Base-by-base conservation (phyloP, 306 rosid species). In the Lathyrus aphaca region DNA sequence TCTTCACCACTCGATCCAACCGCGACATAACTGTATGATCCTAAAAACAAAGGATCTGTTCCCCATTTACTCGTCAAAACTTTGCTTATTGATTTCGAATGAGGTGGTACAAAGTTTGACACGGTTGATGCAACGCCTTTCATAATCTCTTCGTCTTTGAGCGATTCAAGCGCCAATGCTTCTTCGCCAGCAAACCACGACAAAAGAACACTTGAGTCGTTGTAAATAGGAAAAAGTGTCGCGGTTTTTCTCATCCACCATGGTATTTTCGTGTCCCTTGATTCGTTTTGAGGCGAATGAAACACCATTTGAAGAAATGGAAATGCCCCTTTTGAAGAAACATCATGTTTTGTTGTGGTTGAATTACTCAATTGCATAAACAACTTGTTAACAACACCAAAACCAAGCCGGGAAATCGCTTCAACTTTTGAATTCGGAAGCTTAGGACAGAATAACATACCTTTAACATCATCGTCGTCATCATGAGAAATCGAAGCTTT, bases 161-260 rank as follows among this genome's bases (percentile, higher is more conserved):
- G 91, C 69, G 83, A 79, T 74, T 90, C 98, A 12, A 93, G 91
- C 63, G 85, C 87, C 15, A 88, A 69, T 57, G 96, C 98, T 77
- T 93, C 98, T 25, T 88, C 80, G 37, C 98, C 98, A 27, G 88
- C 96, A 75, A 90, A 93, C 98, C 98, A 93, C 15, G 93, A 75
- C 9, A 90, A n/a, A 3, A 93, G 85, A 37, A 93, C 92, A 12
- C 78, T 79, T 5, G 98, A 93, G 11, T 85, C 79, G 69, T 79
- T 82, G 71, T 90, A 85, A 25, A 90, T 85, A 23, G 96, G 99
- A 54, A 81, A 83, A 29, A 94, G 79, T 57, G 85, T 80, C 21
- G 92, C 81, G 32, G 97, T 91, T 77, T 72, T 94, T 73, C 97
- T 88, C 85, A 94, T 91, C 99, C 99, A 94, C 96, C 96, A 77